Evolutionary conservation across 495 filamentous ascomycete species (phyloP).

Genomic region (Saxophila tyrrhenica): DNA sequence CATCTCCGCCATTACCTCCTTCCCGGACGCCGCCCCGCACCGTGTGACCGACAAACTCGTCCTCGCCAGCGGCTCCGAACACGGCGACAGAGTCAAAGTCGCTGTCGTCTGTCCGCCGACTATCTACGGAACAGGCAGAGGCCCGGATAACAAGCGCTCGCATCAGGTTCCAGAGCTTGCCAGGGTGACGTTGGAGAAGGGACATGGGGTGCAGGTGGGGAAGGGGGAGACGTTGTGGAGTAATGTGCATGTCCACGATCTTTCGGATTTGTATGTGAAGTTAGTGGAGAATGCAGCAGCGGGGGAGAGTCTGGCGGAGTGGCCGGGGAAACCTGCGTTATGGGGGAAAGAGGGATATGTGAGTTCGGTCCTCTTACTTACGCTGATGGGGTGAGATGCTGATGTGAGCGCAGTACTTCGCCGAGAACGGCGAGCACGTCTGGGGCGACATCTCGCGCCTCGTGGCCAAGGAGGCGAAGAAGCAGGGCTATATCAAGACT

Average conservation of each 20-base stretch:
- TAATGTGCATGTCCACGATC: constrained; percentile 61
- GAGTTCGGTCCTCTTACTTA: no score
- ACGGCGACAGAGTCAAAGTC: constrained; percentile 44
- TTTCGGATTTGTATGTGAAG: constrained; percentile 51
- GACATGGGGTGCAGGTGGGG: constrained; percentile 52
- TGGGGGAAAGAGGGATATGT: constrained; percentile 58
- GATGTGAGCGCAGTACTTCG: constrained; percentile 53
- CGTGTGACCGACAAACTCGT: constrained; percentile 52
- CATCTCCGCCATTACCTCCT: constrained; percentile 43
- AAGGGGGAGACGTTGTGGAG: constrained; percentile 61
- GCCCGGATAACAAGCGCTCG: constrained; percentile 56
- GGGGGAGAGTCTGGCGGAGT: constrained; percentile 53
- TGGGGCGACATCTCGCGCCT: constrained; percentile 57
- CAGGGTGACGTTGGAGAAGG: constrained; percentile 44
- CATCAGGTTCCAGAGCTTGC: constrained; percentile 52
- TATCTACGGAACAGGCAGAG: constrained; percentile 67
- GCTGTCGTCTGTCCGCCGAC: constrained; percentile 68
- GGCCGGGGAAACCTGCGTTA: constrained; percentile 50
- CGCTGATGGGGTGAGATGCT: constrained; percentile 56
- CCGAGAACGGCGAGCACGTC: constrained; percentile 56
- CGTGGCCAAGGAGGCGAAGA: constrained; percentile 50
- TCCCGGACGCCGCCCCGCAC: constrained; percentile 46
- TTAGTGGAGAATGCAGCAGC: constrained; percentile 54
- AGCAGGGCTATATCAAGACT: constrained; percentile 51
- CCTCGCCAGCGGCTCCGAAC: constrained; percentile 32